These are phyloP conservation scores for Lodderomyces metapsilosis DNA, from an alignment of 1,139 yeast species.

Conservation along the genomic window DNA sequence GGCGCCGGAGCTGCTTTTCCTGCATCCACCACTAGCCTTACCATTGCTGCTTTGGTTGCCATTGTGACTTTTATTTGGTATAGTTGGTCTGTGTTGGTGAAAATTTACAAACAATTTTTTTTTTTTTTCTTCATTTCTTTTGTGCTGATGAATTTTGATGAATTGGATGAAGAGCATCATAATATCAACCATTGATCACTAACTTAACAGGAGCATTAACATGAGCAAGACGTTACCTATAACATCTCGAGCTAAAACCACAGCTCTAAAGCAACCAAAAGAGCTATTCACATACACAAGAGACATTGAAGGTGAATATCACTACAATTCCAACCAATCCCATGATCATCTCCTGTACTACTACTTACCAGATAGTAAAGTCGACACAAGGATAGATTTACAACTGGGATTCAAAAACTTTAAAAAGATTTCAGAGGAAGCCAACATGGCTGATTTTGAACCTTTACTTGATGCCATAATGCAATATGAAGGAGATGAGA, in stretches of 20 bases:
- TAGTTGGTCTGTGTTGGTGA: conserved; percentile 4
- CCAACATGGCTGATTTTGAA: conserved; percentile 53
- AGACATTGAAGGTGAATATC: conserved; percentile 45
- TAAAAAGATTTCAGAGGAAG: conserved; percentile 52
- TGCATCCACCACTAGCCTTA: conserved; percentile 94
- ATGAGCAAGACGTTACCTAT: conserved; percentile 43
- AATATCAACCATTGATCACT: neutral
- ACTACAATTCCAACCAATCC: conserved; percentile 48
- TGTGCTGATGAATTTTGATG: neutral
- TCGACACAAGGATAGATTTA: conserved; percentile 55
- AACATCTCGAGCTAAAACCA: conserved; percentile 47
- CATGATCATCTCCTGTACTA: conserved; percentile 53
- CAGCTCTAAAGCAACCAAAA: conserved; percentile 69
- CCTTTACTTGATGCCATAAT: conserved; percentile 57
- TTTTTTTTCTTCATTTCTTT: neutral
- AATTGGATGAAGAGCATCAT: no score
- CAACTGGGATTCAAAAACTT: conserved; percentile 63
- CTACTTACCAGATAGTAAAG: conserved; percentile 70
- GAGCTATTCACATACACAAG: conserved; percentile 64
- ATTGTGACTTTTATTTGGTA: no score
- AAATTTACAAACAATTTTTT: neutral
- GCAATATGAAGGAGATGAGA: conserved; percentile 48
- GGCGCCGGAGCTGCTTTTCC: conserved; percentile 99
- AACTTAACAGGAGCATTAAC: neutral
- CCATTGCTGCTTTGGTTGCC: conserved; percentile 56